Percentiles rank a stretch among this genome's conserved stretches.
These are phyloP conservation scores for Pichia cactophila DNA, from an alignment of 1,139 yeast species.

Conservation along the genomic window DNA sequence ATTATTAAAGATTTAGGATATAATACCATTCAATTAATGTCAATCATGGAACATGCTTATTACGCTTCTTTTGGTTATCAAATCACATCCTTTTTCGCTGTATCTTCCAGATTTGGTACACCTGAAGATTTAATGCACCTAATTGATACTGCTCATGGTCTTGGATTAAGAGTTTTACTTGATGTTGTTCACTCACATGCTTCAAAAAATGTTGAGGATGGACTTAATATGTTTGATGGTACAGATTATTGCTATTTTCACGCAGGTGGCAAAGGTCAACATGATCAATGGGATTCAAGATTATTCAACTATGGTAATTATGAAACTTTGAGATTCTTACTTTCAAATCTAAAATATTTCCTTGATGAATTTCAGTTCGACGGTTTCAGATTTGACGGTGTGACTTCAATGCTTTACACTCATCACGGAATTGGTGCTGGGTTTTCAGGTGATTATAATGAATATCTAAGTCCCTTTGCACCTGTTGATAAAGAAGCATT, in stretches of 20 bases:
- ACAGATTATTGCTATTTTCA: conserved; percentile 94
- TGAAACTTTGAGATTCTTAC: conserved; percentile 80
- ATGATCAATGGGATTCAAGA: conserved; percentile 92
- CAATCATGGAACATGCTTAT: conserved; percentile 97
- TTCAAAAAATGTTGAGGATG: conserved; percentile 89
- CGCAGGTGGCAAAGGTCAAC: conserved; percentile 75
- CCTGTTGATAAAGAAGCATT: conserved; percentile 83
- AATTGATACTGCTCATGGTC: conserved; percentile 82
- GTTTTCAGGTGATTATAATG: conserved; percentile 89
- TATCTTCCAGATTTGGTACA: conserved; percentile 82
- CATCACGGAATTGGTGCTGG: conserved; percentile 88
- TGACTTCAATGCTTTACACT: conserved; percentile 81
- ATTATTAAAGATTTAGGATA: conserved; percentile 77
- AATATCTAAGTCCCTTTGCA: conserved; percentile 71
- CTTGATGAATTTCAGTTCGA: conserved; percentile 81
- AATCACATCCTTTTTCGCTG: conserved; percentile 85
- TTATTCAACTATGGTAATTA: conserved; percentile 84
- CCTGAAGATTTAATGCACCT: conserved; percentile 91
- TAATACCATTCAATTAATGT: conserved; percentile 93
- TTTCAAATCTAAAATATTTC: conserved; percentile 82
- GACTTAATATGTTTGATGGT: conserved; percentile 89
- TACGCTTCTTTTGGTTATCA: conserved; percentile 97
- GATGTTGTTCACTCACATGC: conserved; percentile 97
- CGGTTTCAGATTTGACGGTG: conserved; percentile 96
- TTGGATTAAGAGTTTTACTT: conserved; percentile 78